Conservation (phyloP, 352 stramenopile genomes). For the Globisporangium parvum region DNA sequence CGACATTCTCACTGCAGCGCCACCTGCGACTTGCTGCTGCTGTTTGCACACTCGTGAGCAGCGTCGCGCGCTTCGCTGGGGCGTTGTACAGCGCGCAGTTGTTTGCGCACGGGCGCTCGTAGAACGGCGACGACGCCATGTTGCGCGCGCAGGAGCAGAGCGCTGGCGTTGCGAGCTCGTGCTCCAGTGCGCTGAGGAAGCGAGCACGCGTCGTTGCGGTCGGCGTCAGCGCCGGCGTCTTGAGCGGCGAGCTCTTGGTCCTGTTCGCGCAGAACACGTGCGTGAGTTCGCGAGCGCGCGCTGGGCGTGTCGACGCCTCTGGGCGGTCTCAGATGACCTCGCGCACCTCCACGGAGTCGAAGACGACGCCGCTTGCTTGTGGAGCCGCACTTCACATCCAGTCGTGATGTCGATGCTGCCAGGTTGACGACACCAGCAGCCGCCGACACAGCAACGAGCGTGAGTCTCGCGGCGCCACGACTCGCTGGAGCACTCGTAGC, state of each 20-base stretch:
- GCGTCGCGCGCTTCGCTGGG: slow-evolving; percentile 48
- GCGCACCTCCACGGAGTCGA: slow-evolving; percentile 56
- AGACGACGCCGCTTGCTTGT: slow-evolving; percentile 26
- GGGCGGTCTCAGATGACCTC: too few species aligned
- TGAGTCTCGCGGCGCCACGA: not conserved
- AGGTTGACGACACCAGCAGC: too few species aligned
- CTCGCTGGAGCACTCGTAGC: not conserved
- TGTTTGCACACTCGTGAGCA: slow-evolving; percentile 57
- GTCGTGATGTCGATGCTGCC: slow-evolving; percentile 31
- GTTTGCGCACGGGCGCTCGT: slow-evolving; percentile 42
- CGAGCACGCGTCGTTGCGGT: slow-evolving; percentile 23
- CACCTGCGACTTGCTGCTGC: slow-evolving; percentile 24
- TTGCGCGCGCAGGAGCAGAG: slow-evolving; percentile 44
- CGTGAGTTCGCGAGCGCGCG: too few species aligned
- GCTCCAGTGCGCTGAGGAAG: slow-evolving; percentile 43
- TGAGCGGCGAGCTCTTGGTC: slow-evolving; percentile 15
- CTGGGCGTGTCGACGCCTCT: too few species aligned
- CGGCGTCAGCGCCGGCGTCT: not conserved
- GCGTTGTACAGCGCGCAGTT: slow-evolving; percentile 69
- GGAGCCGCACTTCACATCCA: slow-evolving; percentile 26
- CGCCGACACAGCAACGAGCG: not conserved
- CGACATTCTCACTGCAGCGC: slow-evolving; percentile 1
- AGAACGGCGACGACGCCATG: slow-evolving; percentile 11
- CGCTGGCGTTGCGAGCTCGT: slow-evolving; percentile 38
- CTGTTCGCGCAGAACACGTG: not conserved